Conservation (phyloP, 2,329 filamentous ascomycete species). For the Teratosphaeria zuluensis region DNA sequence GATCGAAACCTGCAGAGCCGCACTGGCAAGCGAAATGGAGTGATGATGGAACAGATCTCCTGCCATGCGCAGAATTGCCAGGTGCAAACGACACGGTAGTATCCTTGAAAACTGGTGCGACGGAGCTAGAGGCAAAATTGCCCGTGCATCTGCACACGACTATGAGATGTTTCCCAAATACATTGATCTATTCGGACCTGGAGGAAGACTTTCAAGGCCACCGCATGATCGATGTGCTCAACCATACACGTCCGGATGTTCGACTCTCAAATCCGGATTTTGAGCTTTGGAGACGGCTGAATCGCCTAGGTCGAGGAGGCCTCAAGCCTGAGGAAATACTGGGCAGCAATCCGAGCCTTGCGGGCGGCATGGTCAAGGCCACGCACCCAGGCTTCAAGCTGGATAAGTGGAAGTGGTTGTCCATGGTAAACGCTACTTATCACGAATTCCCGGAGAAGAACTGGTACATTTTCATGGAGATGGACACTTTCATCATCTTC, state of each 20-base stretch:
- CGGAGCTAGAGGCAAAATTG: slow-evolving; percentile 46
- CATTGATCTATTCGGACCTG: slow-evolving; percentile 51
- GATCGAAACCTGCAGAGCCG: background rate
- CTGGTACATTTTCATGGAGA: slow-evolving; percentile 52
- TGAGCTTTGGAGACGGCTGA: slow-evolving; percentile 27
- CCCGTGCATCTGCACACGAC: slow-evolving; percentile 46
- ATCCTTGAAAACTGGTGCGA: slow-evolving; percentile 49
- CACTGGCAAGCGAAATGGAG: background rate
- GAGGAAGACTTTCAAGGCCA: slow-evolving; percentile 41
- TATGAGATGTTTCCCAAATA: slow-evolving; percentile 46
- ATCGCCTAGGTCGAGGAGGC: slow-evolving; percentile 20
- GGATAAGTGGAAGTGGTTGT: slow-evolving; percentile 46
- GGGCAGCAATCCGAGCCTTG: slow-evolving; percentile 10
- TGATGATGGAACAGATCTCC: background rate
- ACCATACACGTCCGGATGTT: slow-evolving; percentile 21
- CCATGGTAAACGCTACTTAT: slow-evolving; percentile 34
- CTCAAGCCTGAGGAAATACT: slow-evolving; percentile 22
- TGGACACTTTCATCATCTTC: slow-evolving; percentile 49
- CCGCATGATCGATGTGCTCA: slow-evolving; percentile 27
- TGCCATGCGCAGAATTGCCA: slow-evolving; percentile 8
- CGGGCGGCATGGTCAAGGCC: slow-evolving; percentile 15
- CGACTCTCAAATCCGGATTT: slow-evolving; percentile 25
- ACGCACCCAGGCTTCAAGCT: slow-evolving; percentile 26
- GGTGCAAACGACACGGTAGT: slow-evolving; percentile 44
- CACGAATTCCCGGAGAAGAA: slow-evolving; percentile 36